Base-by-base conservation (phyloP, 2,329 filamentous ascomycete genomes). In the Cytospora leucostoma region DNA sequence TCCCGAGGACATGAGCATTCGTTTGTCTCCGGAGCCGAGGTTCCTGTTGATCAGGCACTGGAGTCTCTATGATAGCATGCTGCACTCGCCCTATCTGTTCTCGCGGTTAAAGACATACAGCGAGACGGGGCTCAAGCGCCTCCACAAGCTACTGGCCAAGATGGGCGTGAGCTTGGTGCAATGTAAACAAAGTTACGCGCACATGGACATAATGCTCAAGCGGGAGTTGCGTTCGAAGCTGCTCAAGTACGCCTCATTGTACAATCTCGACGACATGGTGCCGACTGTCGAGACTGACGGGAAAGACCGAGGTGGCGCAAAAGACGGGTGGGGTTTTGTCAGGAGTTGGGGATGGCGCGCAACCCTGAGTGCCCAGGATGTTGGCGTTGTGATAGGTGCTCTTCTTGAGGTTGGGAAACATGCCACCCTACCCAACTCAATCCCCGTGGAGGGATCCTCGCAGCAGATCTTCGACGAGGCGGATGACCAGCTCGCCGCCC, bases 131-230 rank as follows among this genome's bases (percentile, higher is more conserved):
- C 84, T 91, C 59, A 96, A 96, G 74, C 86, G 94, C 58, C 80
- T 99, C 21, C 92, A 97, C 75, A 98, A 98, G 73, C 84, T 99
- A 0, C 83, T 99, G 3, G 95, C 95, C 51, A 99, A 98, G 76
- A 99, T 99, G 94, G 95, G 95, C 37, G 91, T 99, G 61, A 96
- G 92, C 71, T 80, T 98, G 44, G 90, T 89, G 6, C 94, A 99
- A 77, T 97, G 93, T 77, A 93, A 92, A 71, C 95, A 98, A 76
- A 94, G 88, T 73, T 99, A 98, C 74, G 92, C 93, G 0, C 95
- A 99, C 75, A 98, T 99, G 93, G 94, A 98, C 76, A 96, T 97
- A 88, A 89, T 96, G 75, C 80, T 99, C 38, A 99, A 98, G 77
- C 88, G 92, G 6, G 91, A 92, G 35, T 78, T 98, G 35, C 88